Evolutionary conservation across 139 green algal genomes (phyloP).

Genomic region (Tetraselmis chui): DNA sequence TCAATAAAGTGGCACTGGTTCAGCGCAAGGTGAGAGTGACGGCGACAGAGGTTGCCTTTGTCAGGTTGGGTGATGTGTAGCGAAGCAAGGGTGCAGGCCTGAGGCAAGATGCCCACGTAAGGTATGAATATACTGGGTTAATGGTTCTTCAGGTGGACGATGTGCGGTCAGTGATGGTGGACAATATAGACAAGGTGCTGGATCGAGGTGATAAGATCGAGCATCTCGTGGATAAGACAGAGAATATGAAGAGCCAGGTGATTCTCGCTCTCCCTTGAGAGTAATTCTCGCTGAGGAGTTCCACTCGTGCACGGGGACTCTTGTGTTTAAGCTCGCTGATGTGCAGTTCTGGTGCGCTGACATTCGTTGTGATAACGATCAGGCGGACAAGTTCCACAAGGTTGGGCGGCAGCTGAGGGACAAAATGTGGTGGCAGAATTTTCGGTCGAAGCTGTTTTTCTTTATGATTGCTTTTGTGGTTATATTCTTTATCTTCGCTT

Average conservation of each 20-base stretch:
- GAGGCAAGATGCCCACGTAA: too few species aligned
- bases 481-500: background rate
- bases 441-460: background rate
- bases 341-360: too few species aligned
- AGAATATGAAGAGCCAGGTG: background rate
- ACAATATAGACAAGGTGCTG: background rate
- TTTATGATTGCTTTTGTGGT: background rate
- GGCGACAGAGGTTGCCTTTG: too few species aligned
- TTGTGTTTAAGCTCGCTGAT: too few species aligned
- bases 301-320: too few species aligned
- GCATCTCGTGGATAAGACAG: background rate
- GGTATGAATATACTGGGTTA: background rate
- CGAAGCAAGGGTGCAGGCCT: background rate
- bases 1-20: constrained; percentile 38
- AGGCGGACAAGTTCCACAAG: background rate
- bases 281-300: too few species aligned
- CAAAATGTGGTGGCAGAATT: background rate
- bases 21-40: constrained; percentile 11
- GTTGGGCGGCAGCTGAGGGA: background rate
- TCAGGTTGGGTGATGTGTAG: too few species aligned
- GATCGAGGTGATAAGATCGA: background rate
- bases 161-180: background rate
- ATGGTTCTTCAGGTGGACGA: background rate
- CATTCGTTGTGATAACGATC: too few species aligned
- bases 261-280: too few species aligned